These are phyloP conservation scores for Starmerella floricola DNA, from an alignment of 805 yeast species.

Conservation along the genomic window DNA sequence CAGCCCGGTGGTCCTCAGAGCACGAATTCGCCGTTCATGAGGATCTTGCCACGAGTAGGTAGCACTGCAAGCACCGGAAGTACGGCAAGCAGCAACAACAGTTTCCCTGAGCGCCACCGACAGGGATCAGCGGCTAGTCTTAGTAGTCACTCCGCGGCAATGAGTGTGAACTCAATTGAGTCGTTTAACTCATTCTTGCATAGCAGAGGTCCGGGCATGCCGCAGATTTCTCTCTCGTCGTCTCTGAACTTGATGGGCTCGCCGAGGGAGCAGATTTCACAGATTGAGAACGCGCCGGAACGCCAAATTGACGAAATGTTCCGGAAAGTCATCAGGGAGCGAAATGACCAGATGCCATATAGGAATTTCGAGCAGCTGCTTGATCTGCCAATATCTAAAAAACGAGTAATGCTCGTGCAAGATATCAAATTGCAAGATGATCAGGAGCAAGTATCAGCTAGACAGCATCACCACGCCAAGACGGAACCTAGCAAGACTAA, in stretches of 20 bases:
- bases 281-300: slow-evolving; percentile 10
- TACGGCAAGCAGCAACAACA: slow-evolving; percentile 6
- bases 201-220: background rate
- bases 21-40: slow-evolving; percentile 9
- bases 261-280: slow-evolving; percentile 1
- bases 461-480: background rate
- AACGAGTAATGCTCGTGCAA: slow-evolving; percentile 12
- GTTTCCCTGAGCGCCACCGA: slow-evolving; percentile 1
- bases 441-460: background rate
- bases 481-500: background rate
- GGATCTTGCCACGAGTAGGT: slow-evolving; percentile 12
- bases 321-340: slow-evolving; percentile 1
- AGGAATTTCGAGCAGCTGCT: slow-evolving; percentile 8
- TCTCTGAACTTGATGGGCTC: background rate
- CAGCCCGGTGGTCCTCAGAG: background rate
- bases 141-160: background rate
- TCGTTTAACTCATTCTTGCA: background rate
- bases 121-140: background rate
- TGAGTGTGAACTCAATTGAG: slow-evolving; percentile 2
- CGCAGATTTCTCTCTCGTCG: background rate
- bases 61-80: slow-evolving; percentile 16
- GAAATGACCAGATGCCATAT: slow-evolving; percentile 4
- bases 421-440: slow-evolving; percentile 7
- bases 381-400: slow-evolving; percentile 6
- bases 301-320: slow-evolving; percentile 13